phyloP scores from a whole-genome alignment of 2,329 filamentous ascomycete species.

The Mycosphaerelloides madeirae region DNA sequence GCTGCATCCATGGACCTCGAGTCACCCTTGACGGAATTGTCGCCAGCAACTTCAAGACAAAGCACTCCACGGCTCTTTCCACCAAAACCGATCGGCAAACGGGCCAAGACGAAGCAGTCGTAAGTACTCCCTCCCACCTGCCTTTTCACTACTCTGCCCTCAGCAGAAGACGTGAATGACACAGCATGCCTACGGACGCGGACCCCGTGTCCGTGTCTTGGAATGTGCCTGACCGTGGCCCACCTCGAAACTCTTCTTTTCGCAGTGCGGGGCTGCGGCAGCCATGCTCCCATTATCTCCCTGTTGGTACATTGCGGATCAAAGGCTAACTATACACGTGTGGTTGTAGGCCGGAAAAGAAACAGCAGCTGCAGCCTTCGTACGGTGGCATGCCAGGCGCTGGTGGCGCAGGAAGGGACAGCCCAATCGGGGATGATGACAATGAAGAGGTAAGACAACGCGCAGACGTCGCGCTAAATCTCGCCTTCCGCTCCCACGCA shows the following conservation, averaged over 20 bases:
- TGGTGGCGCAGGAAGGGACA: constrained; percentile 58
- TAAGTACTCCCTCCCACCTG: constrained; percentile 26
- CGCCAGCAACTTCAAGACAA: constrained; percentile 26
- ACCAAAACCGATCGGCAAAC: constrained; percentile 27
- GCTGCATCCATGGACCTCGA: constrained; percentile 26
- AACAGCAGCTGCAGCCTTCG: constrained; percentile 63
- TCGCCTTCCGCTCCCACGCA: constrained; percentile 38
- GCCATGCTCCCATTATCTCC: not conserved
- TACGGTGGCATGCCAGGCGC: constrained; percentile 63
- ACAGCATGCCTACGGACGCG: not conserved
- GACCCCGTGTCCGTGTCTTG: constrained; percentile 19
- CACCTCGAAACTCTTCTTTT: constrained; percentile 8
- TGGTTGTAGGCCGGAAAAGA: constrained; percentile 65
- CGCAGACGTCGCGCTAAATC: constrained; percentile 27
- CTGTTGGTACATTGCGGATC: not conserved
- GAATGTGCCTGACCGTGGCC: constrained; percentile 11
- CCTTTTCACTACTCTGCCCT: constrained; percentile 1
- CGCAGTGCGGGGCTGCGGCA: constrained; percentile 20
- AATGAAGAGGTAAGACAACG: constrained; percentile 50
- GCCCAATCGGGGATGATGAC: constrained; percentile 57
- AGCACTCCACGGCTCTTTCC: constrained; percentile 26
- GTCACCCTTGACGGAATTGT: constrained; percentile 33
- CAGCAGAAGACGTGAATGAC: constrained; percentile 1
- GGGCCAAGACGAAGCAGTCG: constrained; percentile 38
- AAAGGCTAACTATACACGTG: constrained; percentile 23